A percentile compares a stretch with the other conserved stretches of the same genome.
These are phyloP conservation scores for Gryganskiella cystojenkinii DNA, from an alignment of 192 early-diverging fungal species.

Conservation along the genomic window DNA sequence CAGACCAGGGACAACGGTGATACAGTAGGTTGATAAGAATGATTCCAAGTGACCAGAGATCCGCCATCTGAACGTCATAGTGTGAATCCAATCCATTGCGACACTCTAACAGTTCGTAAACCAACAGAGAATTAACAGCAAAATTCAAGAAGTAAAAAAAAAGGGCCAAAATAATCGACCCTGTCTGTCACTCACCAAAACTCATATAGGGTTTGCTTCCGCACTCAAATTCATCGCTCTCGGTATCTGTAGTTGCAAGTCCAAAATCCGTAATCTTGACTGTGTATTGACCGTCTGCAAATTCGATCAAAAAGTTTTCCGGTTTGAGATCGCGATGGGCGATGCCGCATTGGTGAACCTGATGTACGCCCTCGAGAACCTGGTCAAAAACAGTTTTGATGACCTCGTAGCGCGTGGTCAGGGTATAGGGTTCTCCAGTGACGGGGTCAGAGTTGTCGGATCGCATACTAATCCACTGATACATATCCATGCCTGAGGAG, in stretches of 20 bases:
- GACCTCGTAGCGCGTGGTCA: conserved; percentile 65
- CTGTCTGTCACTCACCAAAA: conserved; percentile 35
- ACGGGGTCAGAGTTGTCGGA: conserved; percentile 50
- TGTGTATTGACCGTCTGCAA: conserved; percentile 36
- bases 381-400: conserved; percentile 79
- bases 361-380: conserved; percentile 76
- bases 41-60: conserved; percentile 81
- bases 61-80: conserved; percentile 71
- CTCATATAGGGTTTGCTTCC: conserved; percentile 75
- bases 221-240: conserved; percentile 88
- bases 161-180: neutral
- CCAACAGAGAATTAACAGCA: neutral
- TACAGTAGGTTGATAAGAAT: conserved; percentile 78
- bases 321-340: conserved; percentile 94
- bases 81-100: conserved; percentile 49
- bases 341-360: conserved; percentile 80
- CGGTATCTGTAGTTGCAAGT: conserved; percentile 83
- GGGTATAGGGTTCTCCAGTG: conserved; percentile 61
- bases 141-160: neutral
- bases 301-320: conserved; percentile 72
- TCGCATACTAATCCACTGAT: conserved; percentile 60
- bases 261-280: conserved; percentile 95
- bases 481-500: conserved; percentile 61
- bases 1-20: conserved; percentile 78
- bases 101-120: conserved; percentile 42